Base-by-base conservation (phyloP, 345 rosid genomes). In the Aegle marmelos region DNA sequence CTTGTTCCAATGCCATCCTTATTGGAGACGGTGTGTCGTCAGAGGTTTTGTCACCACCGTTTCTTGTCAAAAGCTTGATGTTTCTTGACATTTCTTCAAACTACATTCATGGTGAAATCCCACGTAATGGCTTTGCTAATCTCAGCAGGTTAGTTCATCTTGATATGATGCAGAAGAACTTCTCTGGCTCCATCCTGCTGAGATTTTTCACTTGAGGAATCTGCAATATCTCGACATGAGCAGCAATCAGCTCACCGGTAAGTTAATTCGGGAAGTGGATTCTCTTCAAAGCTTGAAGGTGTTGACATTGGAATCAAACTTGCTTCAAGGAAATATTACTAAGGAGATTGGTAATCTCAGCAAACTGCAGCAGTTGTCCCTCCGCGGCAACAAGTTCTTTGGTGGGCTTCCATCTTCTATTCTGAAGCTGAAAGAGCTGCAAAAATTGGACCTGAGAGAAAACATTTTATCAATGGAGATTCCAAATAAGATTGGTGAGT, bases 141-240 rank as follows among this genome's bases (percentile, higher is more conserved):
- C 80, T 85, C 45, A 73, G 48, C 59, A 73, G 50, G 2, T 48
- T 82, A 57, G 81, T 77, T 61, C 61, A 71, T 67, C 87, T 85
- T 39, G 83, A 85, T 17, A 13, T 78, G 81, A n/a, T 17, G 72
- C 25, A 54, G 30, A 85, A 85, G 34, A 50, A 70, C 72, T 85
- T 85, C 24, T 73, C 50, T 21, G 82, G 81, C 56, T 14, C 78
- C 16, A 77, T 85, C 85, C 87, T 74, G 73, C 69, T 17, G 79
- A 74, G 78, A 53, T 82, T 71, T 85, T 79, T 45, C 69, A 45
- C 5, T 59, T 82, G 77, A 79, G 58, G 65, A 34, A 67, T 65
- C 85, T 85, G 34, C 76, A 68, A 25, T 70, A 74, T 69, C 82
- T 85, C 58, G 83, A 82, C 68, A 10, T 80, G 31, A 82, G 83